Percentiles rank a stretch among this genome's conserved stretches.
Evolutionary conservation across 2,329 filamentous ascomycete species (phyloP).

Genomic region (Xylaria digitata): DNA sequence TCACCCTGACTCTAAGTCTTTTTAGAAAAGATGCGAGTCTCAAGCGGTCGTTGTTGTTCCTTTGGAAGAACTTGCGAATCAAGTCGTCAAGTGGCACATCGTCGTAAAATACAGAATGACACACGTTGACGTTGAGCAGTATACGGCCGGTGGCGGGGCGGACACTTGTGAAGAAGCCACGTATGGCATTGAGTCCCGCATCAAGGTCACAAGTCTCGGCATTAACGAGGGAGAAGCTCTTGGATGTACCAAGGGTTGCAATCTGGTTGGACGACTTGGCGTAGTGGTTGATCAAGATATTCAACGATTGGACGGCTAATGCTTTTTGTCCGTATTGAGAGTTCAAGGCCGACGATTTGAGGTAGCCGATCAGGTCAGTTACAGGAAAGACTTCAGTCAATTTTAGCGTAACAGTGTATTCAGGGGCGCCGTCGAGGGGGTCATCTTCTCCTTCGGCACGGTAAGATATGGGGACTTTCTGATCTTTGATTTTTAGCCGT

Average conservation of each 20-base stretch:
- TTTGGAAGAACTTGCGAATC: not conserved
- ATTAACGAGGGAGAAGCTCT: constrained; percentile 44
- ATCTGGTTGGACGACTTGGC: constrained; percentile 44
- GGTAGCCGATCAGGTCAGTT: constrained; percentile 14
- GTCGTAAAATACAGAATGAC: constrained; percentile 51
- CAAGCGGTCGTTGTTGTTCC: not conserved
- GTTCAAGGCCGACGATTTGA: constrained; percentile 29
- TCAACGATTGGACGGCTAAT: constrained; percentile 42
- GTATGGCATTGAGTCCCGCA: constrained; percentile 47
- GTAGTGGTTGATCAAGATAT: constrained; percentile 50
- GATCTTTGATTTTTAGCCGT: constrained; percentile 38
- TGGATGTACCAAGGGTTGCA: constrained; percentile 48
- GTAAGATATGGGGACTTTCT: constrained; percentile 41
- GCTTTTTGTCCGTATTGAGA: constrained; percentile 43
- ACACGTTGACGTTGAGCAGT: constrained; percentile 54
- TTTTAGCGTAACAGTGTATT: constrained; percentile 15
- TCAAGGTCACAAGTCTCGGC: constrained; percentile 42
- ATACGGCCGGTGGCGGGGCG: constrained; percentile 50
- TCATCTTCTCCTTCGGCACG: constrained; percentile 49
- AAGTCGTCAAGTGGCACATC: not conserved
- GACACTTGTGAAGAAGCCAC: constrained; percentile 53
- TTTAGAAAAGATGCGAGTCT: constrained; percentile 13
- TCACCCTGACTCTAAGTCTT: constrained; percentile 13
- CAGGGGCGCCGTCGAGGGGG: constrained; percentile 32
- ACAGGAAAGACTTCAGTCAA: not conserved